Percentiles rank a stretch among this genome's conserved stretches.
These are phyloP conservation scores for Talaromyces nanjingensis DNA, from an alignment of 495 filamentous ascomycete genomes.

Conservation along the genomic window DNA sequence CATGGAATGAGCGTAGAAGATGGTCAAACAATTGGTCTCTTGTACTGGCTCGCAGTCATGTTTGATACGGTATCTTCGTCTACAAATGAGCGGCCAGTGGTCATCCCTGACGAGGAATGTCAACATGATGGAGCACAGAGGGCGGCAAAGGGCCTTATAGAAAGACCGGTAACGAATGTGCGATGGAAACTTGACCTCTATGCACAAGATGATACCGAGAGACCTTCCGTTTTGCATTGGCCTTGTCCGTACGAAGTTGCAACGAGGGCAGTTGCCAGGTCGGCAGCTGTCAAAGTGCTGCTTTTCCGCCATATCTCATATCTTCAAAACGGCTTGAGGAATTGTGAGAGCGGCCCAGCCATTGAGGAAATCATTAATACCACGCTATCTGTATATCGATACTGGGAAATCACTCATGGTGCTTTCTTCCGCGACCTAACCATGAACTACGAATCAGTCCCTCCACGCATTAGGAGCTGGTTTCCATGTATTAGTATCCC, in stretches of 20 bases:
- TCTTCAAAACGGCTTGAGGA: slow-evolving; percentile 26
- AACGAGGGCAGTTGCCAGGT: slow-evolving; percentile 23
- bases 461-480: slow-evolving; percentile 30
- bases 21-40: slow-evolving; percentile 26
- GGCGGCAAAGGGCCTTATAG: slow-evolving; percentile 11
- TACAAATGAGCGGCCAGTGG: slow-evolving; percentile 31
- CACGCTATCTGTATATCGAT: slow-evolving; percentile 22
- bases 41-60: slow-evolving; percentile 38
- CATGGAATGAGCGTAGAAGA: slow-evolving; percentile 17
- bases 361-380: slow-evolving; percentile 27
- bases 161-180: not conserved
- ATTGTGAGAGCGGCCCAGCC: slow-evolving; percentile 9
- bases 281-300: slow-evolving; percentile 36
- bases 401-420: slow-evolving; percentile 31
- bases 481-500: slow-evolving; percentile 30
- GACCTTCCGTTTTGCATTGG: slow-evolving; percentile 17
- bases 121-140: slow-evolving; percentile 10
- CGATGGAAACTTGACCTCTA: slow-evolving; percentile 16
- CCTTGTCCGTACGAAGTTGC: slow-evolving; percentile 31
- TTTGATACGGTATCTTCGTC: slow-evolving; percentile 36
- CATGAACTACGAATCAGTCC: slow-evolving; percentile 23
- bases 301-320: slow-evolving; percentile 32
- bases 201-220: slow-evolving; percentile 15
- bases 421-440: slow-evolving; percentile 32
- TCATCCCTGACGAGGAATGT: slow-evolving; percentile 33